Evolutionary conservation across 225 moss, liverwort and hornwort genomes (phyloP), one percentile per base, ranked within the genome.

Genomic region (Marchantia polymorpha): DNA sequence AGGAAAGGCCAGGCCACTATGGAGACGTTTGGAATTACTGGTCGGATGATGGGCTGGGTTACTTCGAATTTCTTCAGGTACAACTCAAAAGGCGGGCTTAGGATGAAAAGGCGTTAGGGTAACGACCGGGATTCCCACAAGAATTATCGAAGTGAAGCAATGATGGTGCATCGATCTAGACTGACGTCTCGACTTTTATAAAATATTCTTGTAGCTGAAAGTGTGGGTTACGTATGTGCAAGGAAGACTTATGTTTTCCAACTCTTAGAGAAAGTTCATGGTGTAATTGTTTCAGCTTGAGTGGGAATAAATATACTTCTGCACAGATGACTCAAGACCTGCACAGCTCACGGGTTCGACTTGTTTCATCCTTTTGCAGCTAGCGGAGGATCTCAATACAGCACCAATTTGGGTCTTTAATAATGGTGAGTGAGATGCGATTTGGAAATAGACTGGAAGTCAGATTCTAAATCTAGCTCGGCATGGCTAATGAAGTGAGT

Each of bases 1-100:
- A 95, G 60, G 89, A 93, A 80, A 91, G 97, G 48, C 97, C 97
- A 22, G 94, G 97, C 0, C 97, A 99, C 80, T 92, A 81, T 8
- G 93, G 93, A 69, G 97, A 99, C 49, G 86, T 99, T 73, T 99
- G 97, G 97, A 90, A 91, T 78, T 94, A 94, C 67, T 99, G 97
- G 97, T 88, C 95, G 22, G 94, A 99, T 63, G 97, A 99, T 77
- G 97, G 95, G 22, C 90, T 99, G 58, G 97, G 97, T 50, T 93
- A 51, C 78, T 99, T 75, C 17, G 95, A 99, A 80, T 94, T 89
- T 58, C 92, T 99, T 15, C 97, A 94, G 92, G 96, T 97, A 23
- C 27, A 50, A 47, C 20, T 66, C 0, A 16, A 5, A 71, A 48
- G 49, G n/a, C 71, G 22, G 49, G n/a, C 71, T 17, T 17, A 22